Evolutionary conservation across 371 early-diverging fungal genomes (phyloP).

Genomic region (Mucor irregularis): DNA sequence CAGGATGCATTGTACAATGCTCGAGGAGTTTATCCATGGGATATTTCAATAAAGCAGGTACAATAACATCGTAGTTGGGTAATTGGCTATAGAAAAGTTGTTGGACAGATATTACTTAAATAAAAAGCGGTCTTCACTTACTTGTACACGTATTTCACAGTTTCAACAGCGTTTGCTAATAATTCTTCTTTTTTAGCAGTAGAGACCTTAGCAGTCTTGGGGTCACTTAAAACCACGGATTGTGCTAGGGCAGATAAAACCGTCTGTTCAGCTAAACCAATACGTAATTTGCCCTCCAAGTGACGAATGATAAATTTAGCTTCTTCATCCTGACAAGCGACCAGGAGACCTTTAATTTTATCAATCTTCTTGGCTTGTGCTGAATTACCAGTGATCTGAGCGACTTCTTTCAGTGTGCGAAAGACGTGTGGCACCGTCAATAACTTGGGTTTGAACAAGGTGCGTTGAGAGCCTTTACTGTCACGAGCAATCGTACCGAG

Average conservation of each 20-base stretch:
- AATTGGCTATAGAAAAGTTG: constrained; percentile 61
- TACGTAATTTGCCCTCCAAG: constrained; percentile 95
- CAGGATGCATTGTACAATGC: constrained; percentile 88
- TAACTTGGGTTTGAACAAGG: constrained; percentile 78
- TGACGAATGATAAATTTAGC: constrained; percentile 93
- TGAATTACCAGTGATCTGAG: constrained; percentile 77
- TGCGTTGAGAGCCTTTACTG: constrained; percentile 75
- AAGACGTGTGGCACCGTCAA: constrained; percentile 87
- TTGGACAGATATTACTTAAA: background rate
- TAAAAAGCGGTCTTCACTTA: constrained; percentile 22
- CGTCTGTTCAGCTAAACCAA: constrained; percentile 97
- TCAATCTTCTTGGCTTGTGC: constrained; percentile 82
- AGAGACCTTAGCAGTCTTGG: constrained; percentile 30
- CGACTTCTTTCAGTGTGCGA: constrained; percentile 84
- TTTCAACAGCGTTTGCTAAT: constrained; percentile 71
- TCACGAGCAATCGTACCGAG: constrained; percentile 88
- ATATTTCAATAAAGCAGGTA: constrained; percentile 81
- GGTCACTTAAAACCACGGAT: constrained; percentile 58
- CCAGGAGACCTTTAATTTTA: constrained; percentile 82
- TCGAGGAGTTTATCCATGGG: constrained; percentile 68
- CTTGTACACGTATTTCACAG: constrained; percentile 91
- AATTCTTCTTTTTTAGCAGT: constrained; percentile 56
- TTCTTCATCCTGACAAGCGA: constrained; percentile 84
- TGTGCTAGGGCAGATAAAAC: constrained; percentile 90
- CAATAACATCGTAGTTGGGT: constrained; percentile 89